Base-by-base conservation (phyloP, 257 asterid genomes). In the Scutellaria barbata region DNA sequence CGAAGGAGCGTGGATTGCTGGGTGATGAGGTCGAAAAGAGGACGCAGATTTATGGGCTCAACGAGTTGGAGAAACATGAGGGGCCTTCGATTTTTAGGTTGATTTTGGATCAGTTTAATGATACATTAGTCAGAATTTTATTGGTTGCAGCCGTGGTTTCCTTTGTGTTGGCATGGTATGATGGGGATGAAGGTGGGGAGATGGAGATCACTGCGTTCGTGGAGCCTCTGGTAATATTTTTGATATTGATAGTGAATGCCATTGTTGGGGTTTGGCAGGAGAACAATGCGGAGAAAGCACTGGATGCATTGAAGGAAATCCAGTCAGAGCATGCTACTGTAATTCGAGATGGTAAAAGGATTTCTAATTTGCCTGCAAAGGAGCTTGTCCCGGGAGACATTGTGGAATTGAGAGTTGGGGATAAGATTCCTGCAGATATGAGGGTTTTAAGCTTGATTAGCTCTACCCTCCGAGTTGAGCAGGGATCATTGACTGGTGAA, bases 191-290 rank as follows among this genome's bases (percentile, higher is more conserved):
- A 80, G 99, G 98, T 0, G 99, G 95, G 63, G 97, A 95, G 81
- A 92, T 77, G 97, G 96, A 78, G 88, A 92, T 92, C 80, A 95
- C 99, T 0, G 99, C 99, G 0, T 95, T 95, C 63, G 99, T 95
- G 74, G 99, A 95, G 81, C 99, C 99, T 10, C 53, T 95, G 73
- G 98, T 95, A 43, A 95, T 95, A 78, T 95, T 95, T 68, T 78
- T 95, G 80, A 95, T 95, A 68, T 82, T 95, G 89, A 95, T 95
- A 59, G 96, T 95, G 83, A 95, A 95, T 76, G 99, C 99, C 0
- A 79, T 83, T 56, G 99, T 95, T 25, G 99, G 98, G 63, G 99
- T 95, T 33, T 95, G 99, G 99, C 99, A 95, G 82, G 99, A 95
- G 85, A 95, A 86, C 83, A 95, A 95, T 81, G 99, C 99, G 0